Percentiles rank a stretch among this genome's conserved stretches.
Conservation (phyloP, 352 stramenopile genomes). For the Globisporangium iwayamae region DNA sequence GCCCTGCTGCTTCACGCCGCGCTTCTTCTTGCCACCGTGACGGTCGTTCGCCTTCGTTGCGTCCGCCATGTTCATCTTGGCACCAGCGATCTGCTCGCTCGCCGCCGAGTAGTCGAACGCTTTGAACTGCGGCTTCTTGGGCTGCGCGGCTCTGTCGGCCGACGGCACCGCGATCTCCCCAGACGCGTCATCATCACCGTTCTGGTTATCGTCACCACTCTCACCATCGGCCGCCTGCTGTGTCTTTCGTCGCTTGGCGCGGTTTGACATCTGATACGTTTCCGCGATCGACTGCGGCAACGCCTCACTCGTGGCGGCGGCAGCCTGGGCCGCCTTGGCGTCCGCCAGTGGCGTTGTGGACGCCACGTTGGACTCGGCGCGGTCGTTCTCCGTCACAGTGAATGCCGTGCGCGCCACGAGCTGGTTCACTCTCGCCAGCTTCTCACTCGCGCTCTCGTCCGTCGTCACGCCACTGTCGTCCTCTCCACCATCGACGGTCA, state of each 20-base stretch:
- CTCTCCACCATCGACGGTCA: background rate
- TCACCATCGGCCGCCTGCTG: conserved; percentile 7
- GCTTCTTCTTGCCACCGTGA: conserved; percentile 22
- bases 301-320: conserved; percentile 13
- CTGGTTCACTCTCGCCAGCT: conserved; percentile 55
- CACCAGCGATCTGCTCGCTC: conserved; percentile 34
- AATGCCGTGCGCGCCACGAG: conserved; percentile 58
- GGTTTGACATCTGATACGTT: conserved; percentile 69
- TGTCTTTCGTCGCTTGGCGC: conserved; percentile 63
- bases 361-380: conserved; percentile 9
- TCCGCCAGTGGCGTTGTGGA: conserved; percentile 4
- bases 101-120: conserved; percentile 59
- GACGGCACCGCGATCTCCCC: conserved; percentile 7
- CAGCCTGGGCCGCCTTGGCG: conserved; percentile 12
- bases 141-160: background rate
- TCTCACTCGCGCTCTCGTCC: conserved; percentile 16
- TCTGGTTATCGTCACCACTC: conserved; percentile 10
- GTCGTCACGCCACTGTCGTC: background rate
- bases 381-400: conserved; percentile 47
- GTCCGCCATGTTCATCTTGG: conserved; percentile 47
- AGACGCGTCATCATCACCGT: background rate
- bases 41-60: conserved; percentile 23
- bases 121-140: conserved; percentile 22
- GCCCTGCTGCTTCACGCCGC: conserved; percentile 37
- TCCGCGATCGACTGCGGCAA: conserved; percentile 74